Evolutionary conservation across 495 filamentous ascomycete species (phyloP).

Genomic region (Penicillium macrosclerotiorum): DNA sequence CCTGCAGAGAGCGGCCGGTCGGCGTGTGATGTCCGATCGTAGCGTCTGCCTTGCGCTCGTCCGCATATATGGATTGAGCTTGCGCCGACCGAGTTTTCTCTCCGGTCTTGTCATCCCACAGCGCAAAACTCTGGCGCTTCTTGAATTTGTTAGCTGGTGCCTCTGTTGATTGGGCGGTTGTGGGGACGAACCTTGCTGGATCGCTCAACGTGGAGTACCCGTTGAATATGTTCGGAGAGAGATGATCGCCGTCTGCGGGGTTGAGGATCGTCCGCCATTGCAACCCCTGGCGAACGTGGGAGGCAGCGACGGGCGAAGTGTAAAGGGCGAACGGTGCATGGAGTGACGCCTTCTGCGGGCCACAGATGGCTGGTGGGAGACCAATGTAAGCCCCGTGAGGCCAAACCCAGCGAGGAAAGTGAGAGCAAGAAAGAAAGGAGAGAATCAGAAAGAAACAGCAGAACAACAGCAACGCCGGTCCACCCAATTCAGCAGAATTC

Average conservation of each 20-base stretch:
- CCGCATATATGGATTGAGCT: neutral
- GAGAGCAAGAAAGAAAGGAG: slow-evolving; percentile 1
- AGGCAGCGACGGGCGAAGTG: neutral
- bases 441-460: neutral
- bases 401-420: neutral
- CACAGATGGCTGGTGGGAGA: neutral
- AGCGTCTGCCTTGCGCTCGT: slow-evolving; percentile 7
- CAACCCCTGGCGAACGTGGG: neutral
- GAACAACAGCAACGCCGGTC: neutral
- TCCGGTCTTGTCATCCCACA: neutral
- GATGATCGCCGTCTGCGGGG: slow-evolving; percentile 33
- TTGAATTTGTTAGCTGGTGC: slow-evolving; percentile 14
- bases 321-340: neutral
- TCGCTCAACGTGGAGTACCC: slow-evolving; percentile 30
- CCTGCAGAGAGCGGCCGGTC: slow-evolving; percentile 3
- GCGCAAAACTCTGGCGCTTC: slow-evolving; percentile 17
- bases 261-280: slow-evolving; percentile 20
- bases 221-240: slow-evolving; percentile 36
- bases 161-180: neutral
- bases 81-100: neutral
- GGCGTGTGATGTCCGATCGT: slow-evolving; percentile 3
- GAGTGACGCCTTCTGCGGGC: no score
- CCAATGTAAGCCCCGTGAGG: neutral
- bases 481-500: neutral
- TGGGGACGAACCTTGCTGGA: slow-evolving; percentile 22